Percentiles rank a stretch among this genome's conserved stretches.
phyloP scores from a whole-genome alignment of 1,284 basidiomycete genomes.

The Trametes versicolor region DNA sequence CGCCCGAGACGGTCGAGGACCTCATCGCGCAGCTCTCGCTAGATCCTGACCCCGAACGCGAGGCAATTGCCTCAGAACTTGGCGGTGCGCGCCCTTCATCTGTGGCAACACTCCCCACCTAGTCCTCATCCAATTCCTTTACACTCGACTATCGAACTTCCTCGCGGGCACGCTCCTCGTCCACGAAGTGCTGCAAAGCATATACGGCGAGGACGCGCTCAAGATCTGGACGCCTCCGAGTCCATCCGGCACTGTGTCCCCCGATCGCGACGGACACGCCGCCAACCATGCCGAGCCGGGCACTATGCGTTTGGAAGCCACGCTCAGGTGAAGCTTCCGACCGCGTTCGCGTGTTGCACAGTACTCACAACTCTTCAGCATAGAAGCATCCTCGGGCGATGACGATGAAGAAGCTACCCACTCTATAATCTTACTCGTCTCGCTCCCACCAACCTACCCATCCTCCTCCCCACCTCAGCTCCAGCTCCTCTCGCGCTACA shows the following conservation, averaged over 20 bases:
- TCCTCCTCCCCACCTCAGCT: slow-evolving; percentile 78
- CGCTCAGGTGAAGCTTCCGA: slow-evolving; percentile 52
- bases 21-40: slow-evolving; percentile 58
- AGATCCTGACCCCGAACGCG: slow-evolving; percentile 61
- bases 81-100: slow-evolving; percentile 59
- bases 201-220: slow-evolving; percentile 80
- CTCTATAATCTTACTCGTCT: slow-evolving; percentile 72
- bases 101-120: slow-evolving; percentile 34
- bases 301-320: slow-evolving; percentile 73
- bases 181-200: slow-evolving; percentile 76
- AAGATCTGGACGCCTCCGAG: slow-evolving; percentile 57
- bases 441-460: slow-evolving; percentile 80
- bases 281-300: slow-evolving; percentile 30
- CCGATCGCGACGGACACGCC: slow-evolving; percentile 33
- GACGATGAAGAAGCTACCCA: slow-evolving; percentile 17
- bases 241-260: slow-evolving; percentile 19
- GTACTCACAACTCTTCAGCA: slow-evolving; percentile 8
- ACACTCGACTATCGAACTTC: slow-evolving; percentile 11
- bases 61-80: slow-evolving; percentile 71
- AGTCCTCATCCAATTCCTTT: slow-evolving; percentile 34
- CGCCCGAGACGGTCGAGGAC: slow-evolving; percentile 46
- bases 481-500: slow-evolving; percentile 87
- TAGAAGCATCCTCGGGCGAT: slow-evolving; percentile 23
- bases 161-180: not conserved
- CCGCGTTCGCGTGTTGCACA: not conserved